A percentile compares a stretch with the other conserved stretches of the same genome.
phyloP scores from a whole-genome alignment of 2,329 filamentous ascomycete genomes.

The Talaromyces sp. region DNA sequence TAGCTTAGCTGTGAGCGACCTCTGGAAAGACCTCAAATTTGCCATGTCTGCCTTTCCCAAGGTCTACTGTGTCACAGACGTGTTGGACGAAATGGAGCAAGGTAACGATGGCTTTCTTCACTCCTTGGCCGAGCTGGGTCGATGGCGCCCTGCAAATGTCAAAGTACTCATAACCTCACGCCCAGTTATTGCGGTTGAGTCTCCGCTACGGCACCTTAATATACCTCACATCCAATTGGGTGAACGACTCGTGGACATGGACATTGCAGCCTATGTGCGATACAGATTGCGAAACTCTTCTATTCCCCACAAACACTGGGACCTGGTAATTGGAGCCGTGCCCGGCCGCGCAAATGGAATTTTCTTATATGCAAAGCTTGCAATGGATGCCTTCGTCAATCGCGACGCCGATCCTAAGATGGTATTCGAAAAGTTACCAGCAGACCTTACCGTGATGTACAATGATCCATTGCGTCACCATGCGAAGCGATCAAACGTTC shows the following conservation, averaged over 20 bases:
- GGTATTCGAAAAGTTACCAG: conserved; percentile 7
- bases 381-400: conserved; percentile 22
- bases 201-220: neutral
- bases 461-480: conserved; percentile 11
- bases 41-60: conserved; percentile 6
- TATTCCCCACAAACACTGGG: conserved; percentile 19
- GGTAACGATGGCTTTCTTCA: conserved; percentile 10
- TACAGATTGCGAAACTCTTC: conserved; percentile 20
- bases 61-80: conserved; percentile 14
- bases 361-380: conserved; percentile 25
- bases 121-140: conserved; percentile 5
- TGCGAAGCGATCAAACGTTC: conserved; percentile 5
- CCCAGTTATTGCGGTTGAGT: conserved; percentile 3
- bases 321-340: conserved; percentile 21
- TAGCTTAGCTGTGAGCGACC: conserved; percentile 16
- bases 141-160: conserved; percentile 10
- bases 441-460: conserved; percentile 13
- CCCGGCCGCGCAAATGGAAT: conserved; percentile 24
- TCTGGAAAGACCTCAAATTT: conserved; percentile 19
- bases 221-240: conserved; percentile 3
- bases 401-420: neutral
- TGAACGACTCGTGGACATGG: conserved; percentile 18
- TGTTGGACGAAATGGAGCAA: conserved; percentile 15
- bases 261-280: conserved; percentile 24
- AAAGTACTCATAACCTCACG: conserved; percentile 15